These are phyloP conservation scores for Fonsecaea multimorphosa DNA, from an alignment of 2,329 filamentous ascomycete genomes.

Conservation along the genomic window DNA sequence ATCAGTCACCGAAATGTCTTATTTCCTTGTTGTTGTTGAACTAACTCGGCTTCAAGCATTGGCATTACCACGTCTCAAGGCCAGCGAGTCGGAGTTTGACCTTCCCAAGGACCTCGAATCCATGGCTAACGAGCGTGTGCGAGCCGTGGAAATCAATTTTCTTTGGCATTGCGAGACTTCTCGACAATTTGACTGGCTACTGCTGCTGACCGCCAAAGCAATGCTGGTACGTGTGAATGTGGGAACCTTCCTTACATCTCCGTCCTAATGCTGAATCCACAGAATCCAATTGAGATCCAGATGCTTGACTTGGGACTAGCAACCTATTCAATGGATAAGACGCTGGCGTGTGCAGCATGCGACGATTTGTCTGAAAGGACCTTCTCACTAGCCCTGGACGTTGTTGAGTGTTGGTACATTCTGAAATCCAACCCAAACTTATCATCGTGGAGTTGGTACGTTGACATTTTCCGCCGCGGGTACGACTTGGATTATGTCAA, in stretches of 20 bases:
- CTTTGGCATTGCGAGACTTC: background rate
- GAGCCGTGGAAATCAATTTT: background rate
- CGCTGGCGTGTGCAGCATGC: background rate
- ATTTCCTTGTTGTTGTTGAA: background rate
- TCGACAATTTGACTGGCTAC: background rate
- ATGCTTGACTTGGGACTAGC: background rate
- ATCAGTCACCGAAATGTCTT: background rate
- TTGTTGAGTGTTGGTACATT: background rate
- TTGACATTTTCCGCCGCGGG: background rate
- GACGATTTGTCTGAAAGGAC: background rate
- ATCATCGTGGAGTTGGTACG: background rate
- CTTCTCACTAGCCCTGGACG: background rate
- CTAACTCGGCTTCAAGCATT: background rate
- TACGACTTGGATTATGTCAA: background rate
- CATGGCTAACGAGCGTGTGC: background rate
- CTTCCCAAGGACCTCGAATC: background rate
- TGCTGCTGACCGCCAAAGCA: background rate
- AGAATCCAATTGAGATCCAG: background rate
- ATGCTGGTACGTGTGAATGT: background rate
- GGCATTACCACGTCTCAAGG: background rate
- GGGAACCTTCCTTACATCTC: background rate
- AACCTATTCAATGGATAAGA: background rate
- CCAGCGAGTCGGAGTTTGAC: background rate
- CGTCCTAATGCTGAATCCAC: background rate
- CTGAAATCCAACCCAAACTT: background rate